Percentiles rank a stretch among this genome's conserved stretches.
phyloP scores from a whole-genome alignment of 2,329 filamentous ascomycete species.

The Thermothelomyces thermophilus region DNA sequence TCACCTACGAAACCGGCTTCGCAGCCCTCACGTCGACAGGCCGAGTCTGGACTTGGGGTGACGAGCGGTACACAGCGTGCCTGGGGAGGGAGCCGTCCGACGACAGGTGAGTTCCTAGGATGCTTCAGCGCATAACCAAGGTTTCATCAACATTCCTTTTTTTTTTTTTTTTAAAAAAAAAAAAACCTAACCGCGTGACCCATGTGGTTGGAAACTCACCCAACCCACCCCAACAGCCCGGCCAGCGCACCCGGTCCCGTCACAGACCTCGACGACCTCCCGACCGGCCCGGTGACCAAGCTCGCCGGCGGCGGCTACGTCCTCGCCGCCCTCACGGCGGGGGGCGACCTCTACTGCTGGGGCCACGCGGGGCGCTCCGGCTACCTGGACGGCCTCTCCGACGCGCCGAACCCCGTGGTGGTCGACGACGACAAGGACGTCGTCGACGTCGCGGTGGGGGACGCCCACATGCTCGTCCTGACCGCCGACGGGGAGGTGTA shows the following conservation, averaged over 20 bases:
- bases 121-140: too few species aligned
- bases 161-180: too few species aligned
- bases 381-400: constrained; percentile 28
- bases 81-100: constrained; percentile 45
- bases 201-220: too few species aligned
- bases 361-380: constrained; percentile 37
- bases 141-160: too few species aligned
- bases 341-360: constrained; percentile 56
- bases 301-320: constrained; percentile 52
- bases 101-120: constrained; percentile 30
- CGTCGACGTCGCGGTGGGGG: constrained; percentile 51
- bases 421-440: constrained; percentile 46
- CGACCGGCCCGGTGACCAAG: constrained; percentile 44
- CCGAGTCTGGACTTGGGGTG: constrained; percentile 49
- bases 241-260: constrained; percentile 42
- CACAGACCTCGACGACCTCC: constrained; percentile 44
- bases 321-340: constrained; percentile 50
- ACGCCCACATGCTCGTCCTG: constrained; percentile 52
- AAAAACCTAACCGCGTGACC: too few species aligned
- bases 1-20: constrained; percentile 45
- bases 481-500: constrained; percentile 45
- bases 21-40: constrained; percentile 38
- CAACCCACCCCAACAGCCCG: constrained; percentile 29
- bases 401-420: constrained; percentile 38
- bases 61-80: constrained; percentile 50